These are phyloP conservation scores for Neckera pumila DNA, from an alignment of 225 moss, liverwort and hornwort species.

Conservation along the genomic window DNA sequence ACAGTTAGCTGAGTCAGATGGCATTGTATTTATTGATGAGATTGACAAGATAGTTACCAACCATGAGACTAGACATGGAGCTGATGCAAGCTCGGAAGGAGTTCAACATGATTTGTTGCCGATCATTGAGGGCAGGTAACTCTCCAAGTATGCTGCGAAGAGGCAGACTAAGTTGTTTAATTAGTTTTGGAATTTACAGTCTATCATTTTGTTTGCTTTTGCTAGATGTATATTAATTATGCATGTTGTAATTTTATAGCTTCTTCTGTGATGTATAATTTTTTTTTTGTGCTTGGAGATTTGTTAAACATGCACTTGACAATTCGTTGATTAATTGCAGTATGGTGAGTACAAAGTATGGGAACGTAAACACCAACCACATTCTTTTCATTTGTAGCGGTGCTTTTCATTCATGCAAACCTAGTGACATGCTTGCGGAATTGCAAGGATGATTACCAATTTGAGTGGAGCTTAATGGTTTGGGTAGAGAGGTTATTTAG, in stretches of 20 bases:
- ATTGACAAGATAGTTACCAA: conserved; percentile 91
- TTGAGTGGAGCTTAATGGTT: not conserved
- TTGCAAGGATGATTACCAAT: not conserved
- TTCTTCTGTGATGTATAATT: too few species aligned
- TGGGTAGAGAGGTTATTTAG: not conserved
- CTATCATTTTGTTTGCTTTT: not conserved
- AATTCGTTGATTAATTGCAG: not conserved
- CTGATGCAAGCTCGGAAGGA: conserved; percentile 83
- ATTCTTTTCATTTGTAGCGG: not conserved
- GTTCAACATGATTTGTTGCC: conserved; percentile 81
- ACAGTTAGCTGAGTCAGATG: conserved; percentile 79
- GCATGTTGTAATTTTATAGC: not conserved
- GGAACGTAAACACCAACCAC: not conserved
- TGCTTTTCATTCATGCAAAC: not conserved
- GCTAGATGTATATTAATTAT: not conserved
- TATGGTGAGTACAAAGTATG: not conserved
- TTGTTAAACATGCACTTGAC: not conserved
- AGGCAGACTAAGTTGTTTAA: not conserved
- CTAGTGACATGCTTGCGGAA: not conserved
- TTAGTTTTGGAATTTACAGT: not conserved
- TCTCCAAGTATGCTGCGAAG: not conserved
- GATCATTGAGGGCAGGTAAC: conserved; percentile 84
- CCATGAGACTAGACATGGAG: conserved; percentile 75
- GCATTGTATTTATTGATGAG: conserved; percentile 90
- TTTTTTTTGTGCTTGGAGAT: not conserved